A percentile compares a stretch with the other conserved stretches of the same genome.
Conservation (phyloP, 129 eudicot genomes). For the Helianthus tuberosus region DNA sequence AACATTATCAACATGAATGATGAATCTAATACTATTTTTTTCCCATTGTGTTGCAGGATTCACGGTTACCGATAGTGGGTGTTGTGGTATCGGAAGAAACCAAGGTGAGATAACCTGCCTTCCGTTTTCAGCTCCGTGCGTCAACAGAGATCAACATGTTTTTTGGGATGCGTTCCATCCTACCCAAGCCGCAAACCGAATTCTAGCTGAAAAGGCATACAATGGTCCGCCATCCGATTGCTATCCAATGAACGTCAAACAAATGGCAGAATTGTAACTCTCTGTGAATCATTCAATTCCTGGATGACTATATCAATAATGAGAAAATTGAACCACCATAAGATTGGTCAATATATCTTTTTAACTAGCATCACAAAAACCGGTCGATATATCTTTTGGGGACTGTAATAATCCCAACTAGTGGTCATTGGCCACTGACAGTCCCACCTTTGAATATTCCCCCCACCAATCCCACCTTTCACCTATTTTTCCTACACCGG, state of each 20-base stretch:
- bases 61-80: slow-evolving; percentile 47
- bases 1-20: not conserved
- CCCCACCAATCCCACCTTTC: too few relatives aligned
- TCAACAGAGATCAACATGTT: slow-evolving; percentile 58
- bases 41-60: slow-evolving; percentile 47
- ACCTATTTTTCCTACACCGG: too few relatives aligned
- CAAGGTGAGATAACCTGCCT: slow-evolving; percentile 68
- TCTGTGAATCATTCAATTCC: not conserved
- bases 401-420: too few relatives aligned
- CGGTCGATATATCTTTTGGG: too few relatives aligned
- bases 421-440: too few relatives aligned
- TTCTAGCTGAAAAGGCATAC: slow-evolving; percentile 55
- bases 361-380: too few relatives aligned
- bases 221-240: slow-evolving; percentile 44
- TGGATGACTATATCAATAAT: slow-evolving; percentile 12
- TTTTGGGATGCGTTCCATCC: slow-evolving; percentile 97
- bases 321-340: slow-evolving; percentile 3
- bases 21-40: not conserved
- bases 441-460: too few relatives aligned
- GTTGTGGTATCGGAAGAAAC: slow-evolving; percentile 86
- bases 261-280: slow-evolving; percentile 44
- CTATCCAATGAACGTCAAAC: slow-evolving; percentile 55
- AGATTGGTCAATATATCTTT: not conserved
- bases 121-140: slow-evolving; percentile 64
- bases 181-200: slow-evolving; percentile 55